These are phyloP conservation scores for Borealophlyctis nickersoniae DNA, from an alignment of 192 early-diverging fungal genomes.

Conservation along the genomic window DNA sequence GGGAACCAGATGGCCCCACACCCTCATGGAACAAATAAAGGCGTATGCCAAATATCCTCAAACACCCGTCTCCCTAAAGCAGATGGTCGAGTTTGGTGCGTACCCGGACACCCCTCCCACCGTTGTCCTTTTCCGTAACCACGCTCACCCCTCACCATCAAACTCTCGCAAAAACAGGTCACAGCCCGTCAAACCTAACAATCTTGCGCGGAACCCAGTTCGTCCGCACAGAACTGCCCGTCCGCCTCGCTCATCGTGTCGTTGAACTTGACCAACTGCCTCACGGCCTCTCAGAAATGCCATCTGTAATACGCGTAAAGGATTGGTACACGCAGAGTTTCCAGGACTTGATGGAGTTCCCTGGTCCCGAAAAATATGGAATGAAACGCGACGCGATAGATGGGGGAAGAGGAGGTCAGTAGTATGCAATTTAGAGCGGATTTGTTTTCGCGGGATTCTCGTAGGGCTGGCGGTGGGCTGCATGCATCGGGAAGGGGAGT, in stretches of 20 bases:
- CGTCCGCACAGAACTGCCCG: conserved; percentile 74
- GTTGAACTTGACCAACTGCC: conserved; percentile 92
- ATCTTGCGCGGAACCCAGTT: conserved; percentile 51
- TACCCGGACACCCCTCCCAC: neutral
- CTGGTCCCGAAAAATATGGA: conserved; percentile 44
- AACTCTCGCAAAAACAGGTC: too few species aligned
- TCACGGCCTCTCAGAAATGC: conserved; percentile 82
- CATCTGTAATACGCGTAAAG: conserved; percentile 84
- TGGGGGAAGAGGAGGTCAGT: neutral
- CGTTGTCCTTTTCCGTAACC: neutral
- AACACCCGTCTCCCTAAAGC: conserved; percentile 86
- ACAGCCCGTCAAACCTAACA: conserved; percentile 35
- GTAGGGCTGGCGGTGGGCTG: too few species aligned
- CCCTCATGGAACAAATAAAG: conserved; percentile 33
- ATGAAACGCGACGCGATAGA: conserved; percentile 5
- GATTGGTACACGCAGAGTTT: conserved; percentile 95
- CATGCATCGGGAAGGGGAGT: too few species aligned
- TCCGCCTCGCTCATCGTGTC: conserved; percentile 88
- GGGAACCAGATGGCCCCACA: conserved; percentile 14
- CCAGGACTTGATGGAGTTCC: conserved; percentile 65
- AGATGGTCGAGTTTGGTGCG: conserved; percentile 95
- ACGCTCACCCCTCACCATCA: neutral
- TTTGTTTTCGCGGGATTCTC: too few species aligned
- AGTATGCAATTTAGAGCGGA: too few species aligned
- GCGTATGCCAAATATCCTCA: conserved; percentile 67